Evolutionary conservation across 108 stramenopile genomes (phyloP).

Genomic region (Parietichytrium sp.): DNA sequence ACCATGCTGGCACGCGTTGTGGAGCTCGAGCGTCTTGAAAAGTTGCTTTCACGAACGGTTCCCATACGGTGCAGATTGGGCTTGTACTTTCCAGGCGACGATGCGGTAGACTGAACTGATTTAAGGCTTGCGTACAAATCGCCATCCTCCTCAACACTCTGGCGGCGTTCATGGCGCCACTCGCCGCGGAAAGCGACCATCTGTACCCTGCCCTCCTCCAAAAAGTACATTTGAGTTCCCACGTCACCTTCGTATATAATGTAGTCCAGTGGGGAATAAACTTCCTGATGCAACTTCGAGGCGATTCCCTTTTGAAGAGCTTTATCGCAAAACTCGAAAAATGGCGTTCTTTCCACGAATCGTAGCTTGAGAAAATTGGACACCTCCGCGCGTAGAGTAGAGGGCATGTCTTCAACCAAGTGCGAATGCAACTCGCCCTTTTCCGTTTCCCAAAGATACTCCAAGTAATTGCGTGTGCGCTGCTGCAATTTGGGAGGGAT

Average conservation of each 20-base stretch:
- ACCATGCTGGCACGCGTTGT: background rate
- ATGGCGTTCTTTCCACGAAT: slow-evolving; percentile 50
- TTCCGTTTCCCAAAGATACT: slow-evolving; percentile 51
- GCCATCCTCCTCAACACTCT: too few relatives aligned
- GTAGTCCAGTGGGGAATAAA: slow-evolving; percentile 54
- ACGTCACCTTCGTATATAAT: slow-evolving; percentile 60
- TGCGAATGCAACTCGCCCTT: background rate
- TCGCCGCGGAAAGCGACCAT: slow-evolving; percentile 43
- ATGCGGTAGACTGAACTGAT: too few relatives aligned
- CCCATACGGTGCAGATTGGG: too few relatives aligned
- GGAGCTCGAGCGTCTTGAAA: background rate
- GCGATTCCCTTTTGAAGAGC: slow-evolving; percentile 57
- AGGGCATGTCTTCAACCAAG: background rate
- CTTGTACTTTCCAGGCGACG: too few relatives aligned
- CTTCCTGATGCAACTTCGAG: slow-evolving; percentile 44
- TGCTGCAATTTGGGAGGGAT: slow-evolving; percentile 47
- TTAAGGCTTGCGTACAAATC: too few relatives aligned
- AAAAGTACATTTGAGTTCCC: slow-evolving; percentile 66
- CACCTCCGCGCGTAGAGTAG: slow-evolving; percentile 34
- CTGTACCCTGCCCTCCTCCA: slow-evolving; percentile 55
- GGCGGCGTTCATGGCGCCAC: background rate
- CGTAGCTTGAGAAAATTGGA: background rate
- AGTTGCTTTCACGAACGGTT: too few relatives aligned
- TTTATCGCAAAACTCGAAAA: slow-evolving; percentile 59
- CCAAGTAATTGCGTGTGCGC: slow-evolving; percentile 57